These are phyloP conservation scores for Hordeum pubiflorum DNA, from an alignment of 202 grass and related monocot genomes.

Conservation along the genomic window DNA sequence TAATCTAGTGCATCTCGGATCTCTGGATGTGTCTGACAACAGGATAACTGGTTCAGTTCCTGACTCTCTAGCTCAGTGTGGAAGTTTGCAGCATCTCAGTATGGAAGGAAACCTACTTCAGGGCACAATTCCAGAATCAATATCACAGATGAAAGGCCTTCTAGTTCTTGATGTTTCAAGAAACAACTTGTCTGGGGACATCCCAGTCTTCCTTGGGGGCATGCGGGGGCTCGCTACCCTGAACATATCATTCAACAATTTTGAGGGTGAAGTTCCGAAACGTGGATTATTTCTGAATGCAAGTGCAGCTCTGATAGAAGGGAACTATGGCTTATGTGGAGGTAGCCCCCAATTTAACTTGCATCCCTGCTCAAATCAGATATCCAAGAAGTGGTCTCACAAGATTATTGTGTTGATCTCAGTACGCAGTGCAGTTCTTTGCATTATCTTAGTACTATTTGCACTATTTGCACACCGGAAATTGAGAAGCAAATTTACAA, in stretches of 20 bases:
- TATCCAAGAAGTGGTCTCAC: background rate
- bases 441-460: background rate
- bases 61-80: slow-evolving; percentile 14
- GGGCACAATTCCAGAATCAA: slow-evolving; percentile 22
- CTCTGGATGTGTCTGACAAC: slow-evolving; percentile 24
- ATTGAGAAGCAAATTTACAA: background rate
- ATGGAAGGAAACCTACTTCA: background rate
- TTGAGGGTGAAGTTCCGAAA: slow-evolving; percentile 30
- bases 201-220: slow-evolving; percentile 27
- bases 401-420: background rate
- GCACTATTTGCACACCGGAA: background rate
- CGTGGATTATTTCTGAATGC: slow-evolving; percentile 38
- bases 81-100: slow-evolving; percentile 17
- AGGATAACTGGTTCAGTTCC: slow-evolving; percentile 31
- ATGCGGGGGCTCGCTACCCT: slow-evolving; percentile 2
- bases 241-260: slow-evolving; percentile 41
- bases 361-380: slow-evolving; percentile 9
- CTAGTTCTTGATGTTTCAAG: slow-evolving; percentile 33
- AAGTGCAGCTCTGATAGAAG: background rate
- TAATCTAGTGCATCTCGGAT: slow-evolving; percentile 18
- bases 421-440: background rate
- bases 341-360: slow-evolving; percentile 29
- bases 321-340: slow-evolving; percentile 24
- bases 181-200: slow-evolving; percentile 26
- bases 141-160: slow-evolving; percentile 29